These are phyloP conservation scores for Aspergillus alliaceus DNA, from an alignment of 2,329 filamentous ascomycete species.

Conservation along the genomic window DNA sequence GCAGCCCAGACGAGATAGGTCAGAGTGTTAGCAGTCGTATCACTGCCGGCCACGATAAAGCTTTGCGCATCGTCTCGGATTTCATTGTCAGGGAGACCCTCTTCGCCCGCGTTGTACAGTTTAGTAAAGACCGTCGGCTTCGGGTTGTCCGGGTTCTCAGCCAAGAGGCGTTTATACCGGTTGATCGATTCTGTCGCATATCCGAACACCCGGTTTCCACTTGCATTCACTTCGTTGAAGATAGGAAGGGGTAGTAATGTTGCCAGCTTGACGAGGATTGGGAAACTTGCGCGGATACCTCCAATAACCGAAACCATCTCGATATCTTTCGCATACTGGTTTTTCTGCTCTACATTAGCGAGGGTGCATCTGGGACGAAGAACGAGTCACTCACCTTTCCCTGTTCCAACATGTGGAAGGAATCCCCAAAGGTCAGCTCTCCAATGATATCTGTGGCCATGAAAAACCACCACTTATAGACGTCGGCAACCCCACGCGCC, in stretches of 20 bases:
- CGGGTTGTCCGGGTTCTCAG: constrained; percentile 10
- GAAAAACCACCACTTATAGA: constrained; percentile 57
- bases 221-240: constrained; percentile 20
- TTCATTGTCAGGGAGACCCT: constrained; percentile 32
- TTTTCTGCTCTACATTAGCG: constrained; percentile 33
- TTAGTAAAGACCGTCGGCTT: constrained; percentile 31
- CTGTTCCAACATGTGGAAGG: constrained; percentile 53
- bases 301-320: constrained; percentile 18
- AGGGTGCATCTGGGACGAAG: not conserved
- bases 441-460: constrained; percentile 57
- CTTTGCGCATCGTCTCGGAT: constrained; percentile 41
- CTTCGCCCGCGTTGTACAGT: constrained; percentile 22
- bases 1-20: constrained; percentile 43
- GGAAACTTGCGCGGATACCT: constrained; percentile 26
- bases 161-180: constrained; percentile 23
- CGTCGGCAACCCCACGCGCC: constrained; percentile 40
- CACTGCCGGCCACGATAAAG: constrained; percentile 54
- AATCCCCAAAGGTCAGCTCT: constrained; percentile 56
- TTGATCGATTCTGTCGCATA: constrained; percentile 27
- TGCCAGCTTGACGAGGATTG: constrained; percentile 20
- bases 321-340: constrained; percentile 44
- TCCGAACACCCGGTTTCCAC: constrained; percentile 16
- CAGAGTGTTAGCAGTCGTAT: constrained; percentile 53
- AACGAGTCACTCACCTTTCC: constrained; percentile 41
- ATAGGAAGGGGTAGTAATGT: constrained; percentile 23